A percentile compares a stretch with the other conserved stretches of the same genome.
phyloP scores from a whole-genome alignment of 495 filamentous ascomycete species.

The Neohortaea acidophila region DNA sequence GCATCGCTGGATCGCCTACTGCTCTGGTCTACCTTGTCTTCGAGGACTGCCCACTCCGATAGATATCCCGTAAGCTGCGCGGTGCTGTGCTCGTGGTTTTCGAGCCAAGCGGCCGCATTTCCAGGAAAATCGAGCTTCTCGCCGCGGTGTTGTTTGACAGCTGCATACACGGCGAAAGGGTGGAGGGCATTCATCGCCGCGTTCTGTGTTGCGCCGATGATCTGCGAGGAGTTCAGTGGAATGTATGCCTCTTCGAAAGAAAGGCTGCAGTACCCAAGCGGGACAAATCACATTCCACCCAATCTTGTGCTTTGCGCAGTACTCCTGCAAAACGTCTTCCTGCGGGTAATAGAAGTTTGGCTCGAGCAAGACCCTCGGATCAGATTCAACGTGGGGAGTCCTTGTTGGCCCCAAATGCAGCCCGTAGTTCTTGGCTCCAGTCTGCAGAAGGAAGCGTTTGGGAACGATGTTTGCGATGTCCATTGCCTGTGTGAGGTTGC shows the following conservation, averaged over 20 bases:
- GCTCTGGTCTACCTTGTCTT: too few species aligned
- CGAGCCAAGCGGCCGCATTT: slow-evolving; percentile 29
- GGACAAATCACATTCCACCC: slow-evolving; percentile 30
- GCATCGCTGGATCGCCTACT: too few species aligned
- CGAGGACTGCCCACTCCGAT: slow-evolving; percentile 35
- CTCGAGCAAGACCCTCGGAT: slow-evolving; percentile 29
- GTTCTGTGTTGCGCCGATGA: slow-evolving; percentile 30
- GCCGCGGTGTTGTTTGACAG: slow-evolving; percentile 27
- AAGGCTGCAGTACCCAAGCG: too few species aligned
- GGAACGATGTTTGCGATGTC: slow-evolving; percentile 27
- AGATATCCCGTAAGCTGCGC: slow-evolving; percentile 31
- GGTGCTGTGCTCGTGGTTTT: slow-evolving; percentile 25
- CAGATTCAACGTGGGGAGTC: slow-evolving; percentile 30
- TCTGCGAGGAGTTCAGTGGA: not conserved
- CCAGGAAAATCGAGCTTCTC: slow-evolving; percentile 28
- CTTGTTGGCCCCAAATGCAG: not conserved
- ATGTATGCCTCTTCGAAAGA: too few species aligned
- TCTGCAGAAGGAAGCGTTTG: slow-evolving; percentile 33
- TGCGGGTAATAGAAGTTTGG: slow-evolving; percentile 39
- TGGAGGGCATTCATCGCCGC: slow-evolving; percentile 34
- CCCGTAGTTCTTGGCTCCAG: slow-evolving; percentile 7
- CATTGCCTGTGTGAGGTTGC: slow-evolving; percentile 33
- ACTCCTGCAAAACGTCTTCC: slow-evolving; percentile 30
- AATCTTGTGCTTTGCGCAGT: slow-evolving; percentile 20
- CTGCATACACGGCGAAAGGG: slow-evolving; percentile 33